A percentile compares a stretch with the other conserved stretches of the same genome.
Evolutionary conservation across 116 monocot species (phyloP).

Genomic region (Zostera marina): DNA sequence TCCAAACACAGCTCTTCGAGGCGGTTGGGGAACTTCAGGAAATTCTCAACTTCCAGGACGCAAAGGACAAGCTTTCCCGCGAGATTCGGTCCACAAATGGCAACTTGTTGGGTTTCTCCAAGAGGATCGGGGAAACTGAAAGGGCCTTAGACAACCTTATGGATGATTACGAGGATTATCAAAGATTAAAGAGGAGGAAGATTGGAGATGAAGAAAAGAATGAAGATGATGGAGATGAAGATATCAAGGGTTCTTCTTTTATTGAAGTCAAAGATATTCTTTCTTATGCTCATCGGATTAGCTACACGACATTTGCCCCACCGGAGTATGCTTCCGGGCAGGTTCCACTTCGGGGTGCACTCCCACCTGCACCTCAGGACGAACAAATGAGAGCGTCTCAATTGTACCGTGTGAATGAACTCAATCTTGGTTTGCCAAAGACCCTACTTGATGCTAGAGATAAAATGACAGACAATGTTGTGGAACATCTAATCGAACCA

Average conservation of each 20-base stretch:
- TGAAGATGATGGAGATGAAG: neutral
- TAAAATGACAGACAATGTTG: slow-evolving; percentile 5
- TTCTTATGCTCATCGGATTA: slow-evolving; percentile 70
- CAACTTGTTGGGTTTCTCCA: slow-evolving; percentile 48
- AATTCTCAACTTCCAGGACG: slow-evolving; percentile 70
- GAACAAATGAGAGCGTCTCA: slow-evolving; percentile 90
- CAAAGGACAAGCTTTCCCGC: slow-evolving; percentile 21
- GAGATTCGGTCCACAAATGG: slow-evolving; percentile 31
- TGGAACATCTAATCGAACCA: slow-evolving; percentile 34
- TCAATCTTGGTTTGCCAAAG: slow-evolving; percentile 57
- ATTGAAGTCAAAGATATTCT: slow-evolving; percentile 27
- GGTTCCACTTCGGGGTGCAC: slow-evolving; percentile 63
- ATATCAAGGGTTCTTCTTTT: neutral
- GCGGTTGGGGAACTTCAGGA: slow-evolving; percentile 79
- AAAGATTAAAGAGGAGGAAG: slow-evolving; percentile 18
- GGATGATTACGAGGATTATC: slow-evolving; percentile 73
- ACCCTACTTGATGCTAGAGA: slow-evolving; percentile 25
- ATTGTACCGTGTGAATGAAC: slow-evolving; percentile 57
- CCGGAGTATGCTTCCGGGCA: slow-evolving; percentile 76
- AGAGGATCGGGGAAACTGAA: slow-evolving; percentile 49
- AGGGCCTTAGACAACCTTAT: slow-evolving; percentile 44
- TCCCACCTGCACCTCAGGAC: slow-evolving; percentile 87
- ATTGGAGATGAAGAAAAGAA: slow-evolving; percentile 5
- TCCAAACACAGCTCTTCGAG: slow-evolving; percentile 81
- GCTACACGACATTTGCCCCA: slow-evolving; percentile 94